phyloP scores from a whole-genome alignment of 805 yeast species.

The Limtongia smithiae region DNA sequence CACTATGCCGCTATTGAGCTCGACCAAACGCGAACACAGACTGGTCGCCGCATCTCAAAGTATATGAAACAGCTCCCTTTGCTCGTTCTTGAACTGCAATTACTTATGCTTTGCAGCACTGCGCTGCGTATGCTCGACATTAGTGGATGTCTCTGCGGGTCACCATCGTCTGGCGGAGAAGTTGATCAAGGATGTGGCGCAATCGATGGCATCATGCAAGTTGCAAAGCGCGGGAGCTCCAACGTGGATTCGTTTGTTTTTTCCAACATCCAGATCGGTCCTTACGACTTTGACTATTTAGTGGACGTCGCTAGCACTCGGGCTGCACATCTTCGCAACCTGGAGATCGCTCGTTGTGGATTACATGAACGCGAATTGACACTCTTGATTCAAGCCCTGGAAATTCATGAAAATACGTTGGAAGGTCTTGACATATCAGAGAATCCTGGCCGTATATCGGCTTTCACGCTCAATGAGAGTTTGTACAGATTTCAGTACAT shows the following conservation, averaged over 20 bases:
- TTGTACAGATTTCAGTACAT: constrained; percentile 24
- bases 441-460: constrained; percentile 31
- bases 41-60: constrained; percentile 25
- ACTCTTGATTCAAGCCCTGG: constrained; percentile 27
- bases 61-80: constrained; percentile 20
- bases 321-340: constrained; percentile 21
- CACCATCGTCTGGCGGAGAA: neutral
- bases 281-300: constrained; percentile 24
- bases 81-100: constrained; percentile 25
- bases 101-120: constrained; percentile 27
- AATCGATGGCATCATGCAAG: constrained; percentile 27
- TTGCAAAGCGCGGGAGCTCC: constrained; percentile 22
- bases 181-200: constrained; percentile 22
- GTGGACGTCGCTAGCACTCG: constrained; percentile 26
- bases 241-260: constrained; percentile 28
- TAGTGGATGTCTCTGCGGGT: constrained; percentile 14
- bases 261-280: constrained; percentile 21
- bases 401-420: constrained; percentile 29
- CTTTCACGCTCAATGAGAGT: constrained; percentile 26
- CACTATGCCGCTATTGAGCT: constrained; percentile 25
- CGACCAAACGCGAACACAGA: constrained; percentile 25
- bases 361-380: constrained; percentile 31
- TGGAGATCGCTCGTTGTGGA: constrained; percentile 30
- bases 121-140: constrained; percentile 26
- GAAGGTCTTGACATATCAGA: constrained; percentile 31